Evolutionary conservation across 179 eudicot species (phyloP).

Genomic region (Silene noctiflora): DNA sequence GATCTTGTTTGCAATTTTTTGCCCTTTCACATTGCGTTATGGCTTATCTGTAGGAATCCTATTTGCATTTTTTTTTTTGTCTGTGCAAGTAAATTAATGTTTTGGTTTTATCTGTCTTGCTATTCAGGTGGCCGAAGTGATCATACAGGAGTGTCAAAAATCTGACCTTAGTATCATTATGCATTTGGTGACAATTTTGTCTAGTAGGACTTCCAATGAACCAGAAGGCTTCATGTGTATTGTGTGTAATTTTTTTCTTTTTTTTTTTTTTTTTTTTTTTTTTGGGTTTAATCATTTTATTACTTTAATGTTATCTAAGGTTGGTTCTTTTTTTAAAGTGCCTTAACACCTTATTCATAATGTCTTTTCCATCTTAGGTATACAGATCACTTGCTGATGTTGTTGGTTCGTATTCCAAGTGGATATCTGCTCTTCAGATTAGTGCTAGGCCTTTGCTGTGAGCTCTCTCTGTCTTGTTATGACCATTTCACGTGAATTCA

Average conservation of each 20-base stretch:
- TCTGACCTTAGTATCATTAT: conserved; percentile 57
- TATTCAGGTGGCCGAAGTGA: conserved; percentile 80
- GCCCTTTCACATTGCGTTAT: conserved; percentile 4
- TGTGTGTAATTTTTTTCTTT: conserved; percentile 43
- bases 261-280: conserved; percentile 16
- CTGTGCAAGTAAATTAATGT: neutral
- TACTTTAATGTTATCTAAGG: neutral
- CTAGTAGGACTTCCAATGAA: conserved; percentile 45
- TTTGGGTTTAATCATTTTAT: neutral
- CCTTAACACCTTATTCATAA: conserved; percentile 10
- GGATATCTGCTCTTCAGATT: conserved; percentile 62
- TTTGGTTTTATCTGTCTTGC: conserved; percentile 1
- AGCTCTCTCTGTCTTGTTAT: conserved; percentile 32
- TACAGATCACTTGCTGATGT: conserved; percentile 92
- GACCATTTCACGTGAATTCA: neutral
- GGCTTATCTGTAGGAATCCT: neutral
- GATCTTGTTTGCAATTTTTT: neutral
- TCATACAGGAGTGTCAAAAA: conserved; percentile 59
- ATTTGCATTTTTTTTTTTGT: neutral
- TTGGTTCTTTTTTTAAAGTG: neutral
- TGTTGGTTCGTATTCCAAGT: conserved; percentile 88
- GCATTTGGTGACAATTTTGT: conserved; percentile 72
- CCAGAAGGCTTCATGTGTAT: conserved; percentile 81
- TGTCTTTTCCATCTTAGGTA: conserved; percentile 49
- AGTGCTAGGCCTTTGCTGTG: conserved; percentile 77